Percentiles rank a stretch among this genome's conserved stretches.
Conservation (phyloP, 1,139 yeast genomes). For the Yarrowia galli region DNA sequence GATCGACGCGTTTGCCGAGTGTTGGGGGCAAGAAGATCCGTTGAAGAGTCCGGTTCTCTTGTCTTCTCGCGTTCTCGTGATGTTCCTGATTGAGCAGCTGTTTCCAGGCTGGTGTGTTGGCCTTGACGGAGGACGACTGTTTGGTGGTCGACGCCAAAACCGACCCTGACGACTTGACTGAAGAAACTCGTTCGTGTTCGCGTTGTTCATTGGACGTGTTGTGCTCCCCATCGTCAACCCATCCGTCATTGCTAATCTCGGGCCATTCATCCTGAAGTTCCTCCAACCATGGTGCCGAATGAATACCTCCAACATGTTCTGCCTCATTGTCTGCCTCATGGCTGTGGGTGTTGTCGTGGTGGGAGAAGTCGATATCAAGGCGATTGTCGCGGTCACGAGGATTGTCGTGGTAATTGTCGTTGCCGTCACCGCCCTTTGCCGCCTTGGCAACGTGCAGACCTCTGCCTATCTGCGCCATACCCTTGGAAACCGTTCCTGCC, state of each 20-base stretch:
- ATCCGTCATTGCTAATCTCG: neutral
- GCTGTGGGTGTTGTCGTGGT: neutral
- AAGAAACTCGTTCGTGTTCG: conserved; percentile 10
- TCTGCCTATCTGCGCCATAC: conserved; percentile 24
- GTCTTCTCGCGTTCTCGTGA: neutral
- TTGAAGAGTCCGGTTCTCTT: conserved; percentile 17
- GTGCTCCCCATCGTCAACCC: neutral
- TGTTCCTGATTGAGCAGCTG: conserved; percentile 18
- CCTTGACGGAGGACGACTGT: conserved; percentile 24
- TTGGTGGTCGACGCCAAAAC: conserved; percentile 8
- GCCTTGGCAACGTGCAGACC: conserved; percentile 3
- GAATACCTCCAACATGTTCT: neutral
- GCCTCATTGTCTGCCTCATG: conserved; percentile 17
- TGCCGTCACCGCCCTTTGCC: too few species aligned
- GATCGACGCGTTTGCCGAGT: conserved; percentile 8
- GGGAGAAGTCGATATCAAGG: too few species aligned
- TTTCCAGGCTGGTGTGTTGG: conserved; percentile 27
- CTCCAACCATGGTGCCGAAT: conserved; percentile 10
- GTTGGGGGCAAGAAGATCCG: conserved; percentile 31
- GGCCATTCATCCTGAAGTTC: conserved; percentile 28
- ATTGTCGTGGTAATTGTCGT: too few species aligned
- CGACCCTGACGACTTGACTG: neutral
- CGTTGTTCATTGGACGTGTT: neutral
- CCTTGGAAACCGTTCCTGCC: neutral
- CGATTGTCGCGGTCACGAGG: too few species aligned